Conservation (phyloP, 805 yeast species). For the Lipomyces kockii region DNA sequence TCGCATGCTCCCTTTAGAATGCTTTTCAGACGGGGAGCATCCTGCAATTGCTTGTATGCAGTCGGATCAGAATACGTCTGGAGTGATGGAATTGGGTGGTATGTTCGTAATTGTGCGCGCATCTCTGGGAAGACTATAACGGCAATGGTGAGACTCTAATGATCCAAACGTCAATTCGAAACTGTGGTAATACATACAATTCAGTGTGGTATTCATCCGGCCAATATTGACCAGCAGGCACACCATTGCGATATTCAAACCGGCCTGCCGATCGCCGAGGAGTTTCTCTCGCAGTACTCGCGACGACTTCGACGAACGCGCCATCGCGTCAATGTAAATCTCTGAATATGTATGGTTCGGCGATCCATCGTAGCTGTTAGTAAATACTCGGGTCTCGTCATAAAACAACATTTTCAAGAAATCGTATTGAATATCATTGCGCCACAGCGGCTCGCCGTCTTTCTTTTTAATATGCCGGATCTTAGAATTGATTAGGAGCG, state of each 20-base stretch:
- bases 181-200: slow-evolving; percentile 45
- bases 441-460: slow-evolving; percentile 92
- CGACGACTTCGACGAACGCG: slow-evolving; percentile 82
- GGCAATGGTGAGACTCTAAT: neutral
- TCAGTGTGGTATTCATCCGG: slow-evolving; percentile 91
- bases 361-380: slow-evolving; percentile 47
- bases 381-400: slow-evolving; percentile 68
- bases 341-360: slow-evolving; percentile 77
- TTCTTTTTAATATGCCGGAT: slow-evolving; percentile 67
- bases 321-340: slow-evolving; percentile 77
- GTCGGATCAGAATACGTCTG: slow-evolving; percentile 66
- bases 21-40: slow-evolving; percentile 90
- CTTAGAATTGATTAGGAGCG: slow-evolving; percentile 40
- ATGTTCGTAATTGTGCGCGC: slow-evolving; percentile 91
- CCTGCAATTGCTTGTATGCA: slow-evolving; percentile 81
- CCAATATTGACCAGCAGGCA: slow-evolving; percentile 90
- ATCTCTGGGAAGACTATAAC: slow-evolving; percentile 76
- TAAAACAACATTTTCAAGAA: slow-evolving; percentile 68
- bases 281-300: slow-evolving; percentile 80
- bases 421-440: slow-evolving; percentile 84
- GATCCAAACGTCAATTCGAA: neutral
- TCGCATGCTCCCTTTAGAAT: slow-evolving; percentile 88
- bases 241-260: slow-evolving; percentile 72
- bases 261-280: slow-evolving; percentile 64
- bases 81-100: slow-evolving; percentile 88